Evolutionary conservation across 2,329 filamentous ascomycete genomes (phyloP).

Genomic region (Orbilia quercus): DNA sequence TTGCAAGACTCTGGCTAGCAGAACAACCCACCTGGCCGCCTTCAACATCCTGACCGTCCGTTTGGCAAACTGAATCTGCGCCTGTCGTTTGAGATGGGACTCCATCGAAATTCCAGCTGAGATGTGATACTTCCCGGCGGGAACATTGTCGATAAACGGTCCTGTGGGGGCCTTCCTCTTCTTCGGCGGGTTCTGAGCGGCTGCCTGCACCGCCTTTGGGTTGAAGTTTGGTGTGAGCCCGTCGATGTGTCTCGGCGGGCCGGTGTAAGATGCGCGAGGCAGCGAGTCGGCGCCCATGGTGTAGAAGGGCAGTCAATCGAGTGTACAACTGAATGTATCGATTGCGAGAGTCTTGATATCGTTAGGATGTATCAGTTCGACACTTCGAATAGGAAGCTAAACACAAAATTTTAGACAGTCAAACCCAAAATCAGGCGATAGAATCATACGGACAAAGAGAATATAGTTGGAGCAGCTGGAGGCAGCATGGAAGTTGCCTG

Average conservation of each 20-base stretch:
- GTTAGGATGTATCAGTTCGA: background rate
- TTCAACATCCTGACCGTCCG: slow-evolving; percentile 39
- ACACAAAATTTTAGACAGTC: slow-evolving; percentile 4
- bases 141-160: slow-evolving; percentile 47
- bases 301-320: slow-evolving; percentile 23
- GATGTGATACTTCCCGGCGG: slow-evolving; percentile 42
- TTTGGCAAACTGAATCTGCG: slow-evolving; percentile 43
- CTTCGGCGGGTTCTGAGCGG: slow-evolving; percentile 39
- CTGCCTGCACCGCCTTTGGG: slow-evolving; percentile 50
- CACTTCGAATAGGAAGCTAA: slow-evolving; percentile 27
- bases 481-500: slow-evolving; percentile 27
- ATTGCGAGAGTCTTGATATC: slow-evolving; percentile 4
- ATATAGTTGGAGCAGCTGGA: slow-evolving; percentile 14
- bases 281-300: slow-evolving; percentile 35
- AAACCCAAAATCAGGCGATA: background rate
- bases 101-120: slow-evolving; percentile 50
- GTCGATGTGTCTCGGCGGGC: slow-evolving; percentile 12
- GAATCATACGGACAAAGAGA: slow-evolving; percentile 23
- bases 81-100: slow-evolving; percentile 48
- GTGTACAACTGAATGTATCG: slow-evolving; percentile 33
- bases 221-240: slow-evolving; percentile 48
- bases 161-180: slow-evolving; percentile 29
- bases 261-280: slow-evolving; percentile 41
- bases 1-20: slow-evolving; percentile 75
- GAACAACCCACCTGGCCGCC: slow-evolving; percentile 67